Evolutionary conservation across 495 filamentous ascomycete genomes (phyloP).

Genomic region (Penicillium paxilli): DNA sequence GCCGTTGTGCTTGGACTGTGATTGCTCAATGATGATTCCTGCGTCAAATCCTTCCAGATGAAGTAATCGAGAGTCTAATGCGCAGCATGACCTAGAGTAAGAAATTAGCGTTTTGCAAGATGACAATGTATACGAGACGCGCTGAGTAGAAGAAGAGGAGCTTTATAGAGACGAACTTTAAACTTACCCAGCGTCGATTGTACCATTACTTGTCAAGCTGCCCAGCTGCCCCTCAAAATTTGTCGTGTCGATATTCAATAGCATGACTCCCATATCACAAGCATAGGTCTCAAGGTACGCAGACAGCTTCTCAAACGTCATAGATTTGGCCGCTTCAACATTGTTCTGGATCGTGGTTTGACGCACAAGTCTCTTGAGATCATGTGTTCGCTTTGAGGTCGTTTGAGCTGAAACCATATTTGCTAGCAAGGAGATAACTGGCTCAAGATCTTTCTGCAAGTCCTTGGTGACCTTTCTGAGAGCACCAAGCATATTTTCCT

Average conservation of each 20-base stretch:
- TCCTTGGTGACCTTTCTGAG: neutral
- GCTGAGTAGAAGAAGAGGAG: no score
- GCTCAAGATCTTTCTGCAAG: neutral
- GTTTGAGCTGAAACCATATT: slow-evolving; percentile 28
- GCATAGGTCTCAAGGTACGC: slow-evolving; percentile 23
- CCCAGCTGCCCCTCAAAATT: neutral
- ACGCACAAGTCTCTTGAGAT: slow-evolving; percentile 24
- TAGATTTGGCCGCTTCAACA: slow-evolving; percentile 20
- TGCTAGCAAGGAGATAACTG: slow-evolving; percentile 13
- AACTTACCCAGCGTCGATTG: neutral
- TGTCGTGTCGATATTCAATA: slow-evolving; percentile 22
- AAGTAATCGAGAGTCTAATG: neutral
- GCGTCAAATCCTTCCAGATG: neutral
- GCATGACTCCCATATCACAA: slow-evolving; percentile 25
- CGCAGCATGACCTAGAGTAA: neutral
- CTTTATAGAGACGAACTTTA: neutral
- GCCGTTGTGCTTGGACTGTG: neutral
- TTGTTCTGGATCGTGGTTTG: slow-evolving; percentile 22
- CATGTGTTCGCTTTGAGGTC: slow-evolving; percentile 28
- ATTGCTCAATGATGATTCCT: neutral
- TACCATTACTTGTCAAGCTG: neutral
- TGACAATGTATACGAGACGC: no score
- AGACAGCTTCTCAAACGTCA: slow-evolving; percentile 23
- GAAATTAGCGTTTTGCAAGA: no score
- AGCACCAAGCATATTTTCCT: neutral